Evolutionary conservation across 495 filamentous ascomycete genomes (phyloP).

Genomic region (Terfezia boudieri): DNA sequence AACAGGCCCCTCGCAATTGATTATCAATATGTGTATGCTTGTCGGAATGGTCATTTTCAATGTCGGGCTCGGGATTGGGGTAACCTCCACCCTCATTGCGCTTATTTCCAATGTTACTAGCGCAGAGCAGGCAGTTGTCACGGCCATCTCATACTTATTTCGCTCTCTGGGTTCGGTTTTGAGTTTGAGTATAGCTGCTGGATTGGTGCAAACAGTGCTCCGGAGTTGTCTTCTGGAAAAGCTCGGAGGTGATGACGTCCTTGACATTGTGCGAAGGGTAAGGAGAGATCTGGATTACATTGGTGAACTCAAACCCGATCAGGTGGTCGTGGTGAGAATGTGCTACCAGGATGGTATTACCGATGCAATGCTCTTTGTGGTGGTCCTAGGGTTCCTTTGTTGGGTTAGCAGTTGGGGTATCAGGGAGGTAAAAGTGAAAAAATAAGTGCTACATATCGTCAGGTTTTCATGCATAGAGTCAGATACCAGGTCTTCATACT

Average conservation of each 20-base stretch:
- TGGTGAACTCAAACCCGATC: background rate
- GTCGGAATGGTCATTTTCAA: constrained; percentile 5
- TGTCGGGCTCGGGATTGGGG: constrained; percentile 43
- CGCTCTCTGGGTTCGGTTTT: constrained; percentile 58
- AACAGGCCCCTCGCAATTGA: constrained; percentile 28
- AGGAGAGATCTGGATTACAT: background rate
- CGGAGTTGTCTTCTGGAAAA: constrained; percentile 31
- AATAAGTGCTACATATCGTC: background rate
- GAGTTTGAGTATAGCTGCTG: constrained; percentile 47
- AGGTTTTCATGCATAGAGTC: too few relatives aligned
- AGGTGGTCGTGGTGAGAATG: background rate
- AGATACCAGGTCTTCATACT: too few relatives aligned
- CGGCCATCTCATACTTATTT: constrained; percentile 74
- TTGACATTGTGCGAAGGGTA: constrained; percentile 1
- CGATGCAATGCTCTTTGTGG: background rate
- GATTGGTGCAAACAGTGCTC: constrained; percentile 50
- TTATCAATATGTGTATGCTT: constrained; percentile 17
- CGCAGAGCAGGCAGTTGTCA: constrained; percentile 54
- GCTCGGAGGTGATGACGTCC: constrained; percentile 36
- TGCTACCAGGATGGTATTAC: background rate
- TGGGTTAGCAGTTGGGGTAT: background rate
- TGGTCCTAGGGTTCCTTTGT: background rate
- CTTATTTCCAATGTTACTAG: constrained; percentile 44
- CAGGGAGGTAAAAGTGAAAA: background rate
- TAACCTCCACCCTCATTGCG: constrained; percentile 43